Evolutionary conservation across 116 monocot genomes (phyloP), one percentile per base, ranked within the genome.

Genomic region (Thalassia testudinum): DNA sequence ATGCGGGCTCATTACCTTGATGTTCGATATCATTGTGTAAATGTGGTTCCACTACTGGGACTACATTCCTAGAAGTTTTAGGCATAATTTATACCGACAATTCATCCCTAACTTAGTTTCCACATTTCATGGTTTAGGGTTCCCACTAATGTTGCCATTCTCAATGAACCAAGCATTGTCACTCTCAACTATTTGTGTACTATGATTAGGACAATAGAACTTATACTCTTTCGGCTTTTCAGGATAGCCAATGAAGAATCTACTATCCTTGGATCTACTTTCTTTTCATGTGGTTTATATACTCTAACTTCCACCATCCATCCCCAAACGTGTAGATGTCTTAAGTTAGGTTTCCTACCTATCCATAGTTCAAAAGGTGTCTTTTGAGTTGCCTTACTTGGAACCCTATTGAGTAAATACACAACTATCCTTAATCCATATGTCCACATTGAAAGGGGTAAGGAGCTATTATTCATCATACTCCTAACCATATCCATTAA

Each of bases 141-240:
- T 27, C 17, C 52, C 38, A 47, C 43, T 22, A 62, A 27, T 29
- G 23, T 42, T 37, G 50, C 29, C 50, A 62, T 62, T 28, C 40
- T 50, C 51, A 42, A 51, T 50, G 13, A 62, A 52, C 7, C 27
- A 27, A 29, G 52, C 34, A 40, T 27, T 62, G 19, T 29, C 21
- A 21, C 7, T 54, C 43, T 64, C 42, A 55, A 54, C 17, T 1
- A 64, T 44, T 24, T 1, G 18, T 19, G 27, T 53, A 0, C 6
- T 54, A 14, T 37, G 23, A 13, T 45, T 45, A 38, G 26, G 64
- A 21, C 0, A 54, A 64, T 64, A 64, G 43, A 64, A 64, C 20
- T 27, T 55, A 19, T 24, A 63, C 7, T 42, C 40, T 23, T 21
- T 42, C 12, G 53, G 53, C 1, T 34, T 52, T 26, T 53, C 26